Percentiles rank a stretch among this genome's conserved stretches.
phyloP scores from a whole-genome alignment of 1,284 basidiomycete species.

The Ceratobasidium papillatum region DNA sequence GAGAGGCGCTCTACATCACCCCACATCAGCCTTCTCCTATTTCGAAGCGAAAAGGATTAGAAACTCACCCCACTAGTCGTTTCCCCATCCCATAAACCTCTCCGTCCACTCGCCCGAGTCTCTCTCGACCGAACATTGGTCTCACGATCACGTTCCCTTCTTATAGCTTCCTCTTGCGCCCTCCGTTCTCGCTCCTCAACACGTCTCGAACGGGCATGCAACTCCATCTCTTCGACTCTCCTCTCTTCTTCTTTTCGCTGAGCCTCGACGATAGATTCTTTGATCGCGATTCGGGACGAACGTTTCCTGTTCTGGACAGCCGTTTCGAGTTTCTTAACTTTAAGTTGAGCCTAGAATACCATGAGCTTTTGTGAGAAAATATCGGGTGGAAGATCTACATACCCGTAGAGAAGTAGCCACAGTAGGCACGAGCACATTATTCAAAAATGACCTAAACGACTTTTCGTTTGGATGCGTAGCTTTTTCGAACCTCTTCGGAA shows the following conservation, averaged over 20 bases:
- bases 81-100: conserved; percentile 14
- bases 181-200: conserved; percentile 67
- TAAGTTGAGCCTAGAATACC: conserved; percentile 64
- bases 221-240: conserved; percentile 66
- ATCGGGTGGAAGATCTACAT: conserved; percentile 46
- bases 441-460: conserved; percentile 73
- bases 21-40: conserved; percentile 5
- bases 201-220: conserved; percentile 66
- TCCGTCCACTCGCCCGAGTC: conserved; percentile 29
- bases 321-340: conserved; percentile 54
- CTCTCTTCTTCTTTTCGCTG: conserved; percentile 62
- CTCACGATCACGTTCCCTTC: conserved; percentile 61
- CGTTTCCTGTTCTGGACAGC: conserved; percentile 71
- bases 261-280: conserved; percentile 55
- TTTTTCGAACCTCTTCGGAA: conserved; percentile 74
- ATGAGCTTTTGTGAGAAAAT: conserved; percentile 2
- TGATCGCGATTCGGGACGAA: conserved; percentile 81
- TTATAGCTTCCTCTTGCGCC: conserved; percentile 56
- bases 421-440: conserved; percentile 68
- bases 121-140: conserved; percentile 48
- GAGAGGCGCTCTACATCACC: conserved; percentile 30
- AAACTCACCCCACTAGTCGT: conserved; percentile 32
- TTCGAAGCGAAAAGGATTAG: neutral
- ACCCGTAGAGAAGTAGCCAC: conserved; percentile 72
- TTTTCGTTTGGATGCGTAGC: conserved; percentile 83